These are phyloP conservation scores for Celoporthe dispersa DNA, from an alignment of 2,329 filamentous ascomycete species.

Conservation along the genomic window DNA sequence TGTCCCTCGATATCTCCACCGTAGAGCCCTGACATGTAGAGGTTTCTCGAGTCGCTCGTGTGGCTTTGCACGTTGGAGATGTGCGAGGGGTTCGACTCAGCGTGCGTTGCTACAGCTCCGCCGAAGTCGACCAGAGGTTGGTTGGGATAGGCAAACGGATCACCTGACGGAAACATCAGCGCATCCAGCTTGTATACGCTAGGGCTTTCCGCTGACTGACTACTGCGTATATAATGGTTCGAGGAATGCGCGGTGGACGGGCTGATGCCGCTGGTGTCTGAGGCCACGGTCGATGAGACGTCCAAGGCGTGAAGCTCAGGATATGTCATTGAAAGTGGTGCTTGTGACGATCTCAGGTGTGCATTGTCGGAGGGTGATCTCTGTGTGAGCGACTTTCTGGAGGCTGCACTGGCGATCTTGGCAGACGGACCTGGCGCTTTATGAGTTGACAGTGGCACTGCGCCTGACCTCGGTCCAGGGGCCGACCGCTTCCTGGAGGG, in stretches of 20 bases:
- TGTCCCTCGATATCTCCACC: slow-evolving; percentile 72
- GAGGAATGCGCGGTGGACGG: slow-evolving; percentile 39
- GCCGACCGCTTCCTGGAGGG: slow-evolving; percentile 62
- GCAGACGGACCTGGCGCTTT: slow-evolving; percentile 14
- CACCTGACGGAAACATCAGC: slow-evolving; percentile 80
- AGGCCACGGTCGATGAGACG: slow-evolving; percentile 46
- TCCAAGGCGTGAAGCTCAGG: slow-evolving; percentile 53
- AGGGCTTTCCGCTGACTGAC: slow-evolving; percentile 38
- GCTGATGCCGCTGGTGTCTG: slow-evolving; percentile 38
- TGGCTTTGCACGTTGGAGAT: slow-evolving; percentile 39
- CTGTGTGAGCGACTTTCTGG: not conserved
- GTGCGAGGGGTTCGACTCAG: slow-evolving; percentile 40
- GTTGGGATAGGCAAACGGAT: slow-evolving; percentile 80
- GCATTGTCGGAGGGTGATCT: slow-evolving; percentile 42
- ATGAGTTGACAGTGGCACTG: slow-evolving; percentile 32
- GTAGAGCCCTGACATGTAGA: slow-evolving; percentile 57
- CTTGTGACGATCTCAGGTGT: slow-evolving; percentile 36
- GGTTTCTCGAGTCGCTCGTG: slow-evolving; percentile 45
- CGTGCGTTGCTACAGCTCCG: slow-evolving; percentile 40
- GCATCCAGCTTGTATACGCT: slow-evolving; percentile 70
- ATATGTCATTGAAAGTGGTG: slow-evolving; percentile 44
- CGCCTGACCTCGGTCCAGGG: slow-evolving; percentile 46
- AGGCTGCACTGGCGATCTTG: not conserved
- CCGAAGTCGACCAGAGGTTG: slow-evolving; percentile 69
- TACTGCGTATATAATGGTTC: slow-evolving; percentile 33